Evolutionary conservation across 2,329 filamentous ascomycete species (phyloP), one percentile per base, ranked within the genome.

Genomic region (Coleophoma crateriformis): DNA sequence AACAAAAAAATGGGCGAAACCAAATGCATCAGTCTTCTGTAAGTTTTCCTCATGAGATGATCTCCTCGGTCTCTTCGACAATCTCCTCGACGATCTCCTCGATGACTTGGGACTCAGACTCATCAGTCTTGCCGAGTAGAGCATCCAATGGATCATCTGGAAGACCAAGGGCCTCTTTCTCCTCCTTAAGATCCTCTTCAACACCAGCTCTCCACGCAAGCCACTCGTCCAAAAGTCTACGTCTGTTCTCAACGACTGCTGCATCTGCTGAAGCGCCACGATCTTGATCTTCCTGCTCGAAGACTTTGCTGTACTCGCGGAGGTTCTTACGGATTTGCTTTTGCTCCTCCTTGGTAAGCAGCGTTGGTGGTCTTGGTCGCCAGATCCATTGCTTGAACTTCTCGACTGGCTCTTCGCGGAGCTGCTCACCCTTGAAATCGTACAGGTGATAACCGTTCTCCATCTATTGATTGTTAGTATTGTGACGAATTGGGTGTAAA

Each of bases 391-490:
- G 94, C 81, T 96, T 96, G 82, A 99, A 97, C 71, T 95, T 95
- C 59, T 99, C 94, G 51, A 95, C 79, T 46, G 84, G 85, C 70
- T 96, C 89, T 72, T 99, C 95, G 51, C 90, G 85, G 48, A 99
- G 82, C 48, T 87, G 81, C 61, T 88, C 85, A 57, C 94, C 95
- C 68, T 85, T 88, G 81, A 99, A 99, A 68, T 95, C 91, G 79
- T 96, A 97, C 54, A 99, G 75, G 70, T 97, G 92, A 77, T 96
- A 99, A 56, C 94, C 94, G 68, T 97, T 99, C 77, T 99, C 94
- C 90, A 97, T 96, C 89, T 96, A 65, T 45, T 45, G 45, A 19
- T 42, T 48, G 34, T 65, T 61, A 64, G 59, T 52, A 52, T 54
- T 41, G 49, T 51, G 44, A 46, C 43, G 44, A 27, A 42, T 33